A percentile compares a stretch with the other conserved stretches of the same genome.
Conservation (phyloP, 306 rosid genomes). For the Sindora glabra region DNA sequence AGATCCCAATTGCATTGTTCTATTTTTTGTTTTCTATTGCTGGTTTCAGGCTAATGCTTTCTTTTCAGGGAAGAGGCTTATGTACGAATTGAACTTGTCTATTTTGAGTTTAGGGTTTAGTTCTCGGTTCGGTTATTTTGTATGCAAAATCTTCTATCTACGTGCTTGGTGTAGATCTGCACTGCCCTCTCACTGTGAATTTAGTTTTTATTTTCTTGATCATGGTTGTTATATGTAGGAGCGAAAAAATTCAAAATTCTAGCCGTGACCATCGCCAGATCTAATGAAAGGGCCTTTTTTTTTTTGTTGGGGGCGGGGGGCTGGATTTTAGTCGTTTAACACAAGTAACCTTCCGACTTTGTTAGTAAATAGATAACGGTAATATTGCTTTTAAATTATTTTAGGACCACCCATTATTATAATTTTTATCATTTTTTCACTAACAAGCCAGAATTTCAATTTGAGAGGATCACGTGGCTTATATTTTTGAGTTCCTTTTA, state of each 20-base stretch:
- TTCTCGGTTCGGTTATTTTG: neutral
- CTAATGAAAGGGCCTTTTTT: neutral
- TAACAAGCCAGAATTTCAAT: neutral
- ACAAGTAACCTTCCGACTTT: too few species aligned
- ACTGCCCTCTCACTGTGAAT: neutral
- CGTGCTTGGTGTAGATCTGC: constrained; percentile 9
- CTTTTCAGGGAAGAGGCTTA: too few species aligned
- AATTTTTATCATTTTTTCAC: too few species aligned
- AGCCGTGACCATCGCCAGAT: neutral
- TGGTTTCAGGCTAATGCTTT: neutral
- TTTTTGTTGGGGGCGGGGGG: too few species aligned
- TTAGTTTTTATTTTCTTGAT: neutral
- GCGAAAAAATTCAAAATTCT: neutral
- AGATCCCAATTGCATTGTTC: neutral
- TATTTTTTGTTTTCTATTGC: neutral
- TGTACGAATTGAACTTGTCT: neutral
- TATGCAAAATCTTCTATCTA: neutral
- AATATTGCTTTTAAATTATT: neutral
- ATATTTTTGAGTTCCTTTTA: neutral
- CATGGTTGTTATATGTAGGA: neutral
- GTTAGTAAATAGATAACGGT: too few species aligned
- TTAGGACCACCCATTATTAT: too few species aligned
- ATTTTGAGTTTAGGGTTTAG: neutral
- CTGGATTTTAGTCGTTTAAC: too few species aligned
- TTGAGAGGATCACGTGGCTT: neutral